Base-by-base conservation (phyloP, 306 rosid genomes). In the Neltuma alba region DNA sequence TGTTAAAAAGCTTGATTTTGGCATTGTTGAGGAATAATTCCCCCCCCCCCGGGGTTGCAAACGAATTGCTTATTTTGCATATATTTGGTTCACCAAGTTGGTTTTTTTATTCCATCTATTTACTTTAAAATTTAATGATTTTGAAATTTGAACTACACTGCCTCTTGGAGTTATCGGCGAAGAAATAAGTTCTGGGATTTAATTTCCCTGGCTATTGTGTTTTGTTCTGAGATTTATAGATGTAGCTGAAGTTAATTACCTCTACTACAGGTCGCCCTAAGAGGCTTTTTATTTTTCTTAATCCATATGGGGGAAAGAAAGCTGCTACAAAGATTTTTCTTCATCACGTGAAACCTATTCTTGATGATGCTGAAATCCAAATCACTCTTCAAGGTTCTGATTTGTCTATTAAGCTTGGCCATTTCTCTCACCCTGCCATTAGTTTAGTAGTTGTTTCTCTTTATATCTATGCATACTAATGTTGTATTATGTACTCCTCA, bases 271-370 rank as follows among this genome's bases (percentile, higher is more conserved):
- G 91, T 77, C 90, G 97, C 30, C 98, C 98, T 48, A 92, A 86
- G 90, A 92, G 88, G 75, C 79, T 94, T 71, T 77, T 91, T 63
- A 91, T 92, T 76, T 89, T 94, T 66, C 89, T 92, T 68, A 94
- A 94, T 65, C 97, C 98, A 45, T 94, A 84, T 57, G 97, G 97
- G 48, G 98, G 98, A 25, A 91, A 72, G 67, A 89, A 79, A 86
- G 80, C 76, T 23, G 98, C 92, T 50, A 63, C 63, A 13, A 83
- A 81, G 80, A 84, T 91, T 73, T 92, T 80, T 9, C 18, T 3
- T 20, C 86, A 89, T 72, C 79, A 84, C 15, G 97, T 92, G 23
- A 89, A 86, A 71, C 89, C 91, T 80, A 87, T 94, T 79, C 80
- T 94, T n/a, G 86, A 86, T 48, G 97, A 86, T 79, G 97, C 99